Base-by-base conservation (phyloP, 2,329 filamentous ascomycete genomes). In the Plectosphaerella sp. region DNA sequence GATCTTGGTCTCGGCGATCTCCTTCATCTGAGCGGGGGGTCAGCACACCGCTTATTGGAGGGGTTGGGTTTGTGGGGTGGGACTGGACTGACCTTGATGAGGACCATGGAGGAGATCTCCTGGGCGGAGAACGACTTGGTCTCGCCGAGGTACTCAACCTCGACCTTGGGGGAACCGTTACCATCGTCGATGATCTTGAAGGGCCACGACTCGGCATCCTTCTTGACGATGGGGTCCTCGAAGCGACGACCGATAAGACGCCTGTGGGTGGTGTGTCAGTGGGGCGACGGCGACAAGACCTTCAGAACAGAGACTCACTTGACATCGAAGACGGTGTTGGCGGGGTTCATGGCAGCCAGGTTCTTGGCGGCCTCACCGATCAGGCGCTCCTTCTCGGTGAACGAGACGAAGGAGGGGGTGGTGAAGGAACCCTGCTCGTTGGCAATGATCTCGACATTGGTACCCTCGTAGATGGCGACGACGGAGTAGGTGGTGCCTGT, bases 301-400 rank as follows among this genome's bases (percentile, higher is more conserved):
- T 9, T 43, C 18, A 28, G 50, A 25, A 5, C 22, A 52, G 52
- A 52, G 52, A 78, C 88, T 78, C 76, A 94, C 91, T 97, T 99
- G 85, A 96, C 89, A 78, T 99, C 94, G 80, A 97, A 99, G 78
- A 99, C 84, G 66, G 94, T 99, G 83, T 97, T 97, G 72, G 77
- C 76, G 59, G 94, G 94, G 89, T 99, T 99, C 91, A 97, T 96
- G 69, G 94, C 93, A 71, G 93, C 94, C 86, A 97, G 92, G 84
- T 99, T 99, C 89, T 97, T 99, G 71, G 94, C 94, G 57, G 94
- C 93, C 84, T 97, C 94, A 82, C 94, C 94, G 71, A 97, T 97
- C 79, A 99, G 81, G 77, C 94, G 92, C 84, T 99, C 94, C 82
- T 96, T 91, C 68, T 93, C 87, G 72, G 91, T 97, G 86, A 99